Percentiles rank a stretch among this genome's conserved stretches.
Conservation (phyloP, 805 yeast species). For the Wickerhamiella sorbophila region DNA sequence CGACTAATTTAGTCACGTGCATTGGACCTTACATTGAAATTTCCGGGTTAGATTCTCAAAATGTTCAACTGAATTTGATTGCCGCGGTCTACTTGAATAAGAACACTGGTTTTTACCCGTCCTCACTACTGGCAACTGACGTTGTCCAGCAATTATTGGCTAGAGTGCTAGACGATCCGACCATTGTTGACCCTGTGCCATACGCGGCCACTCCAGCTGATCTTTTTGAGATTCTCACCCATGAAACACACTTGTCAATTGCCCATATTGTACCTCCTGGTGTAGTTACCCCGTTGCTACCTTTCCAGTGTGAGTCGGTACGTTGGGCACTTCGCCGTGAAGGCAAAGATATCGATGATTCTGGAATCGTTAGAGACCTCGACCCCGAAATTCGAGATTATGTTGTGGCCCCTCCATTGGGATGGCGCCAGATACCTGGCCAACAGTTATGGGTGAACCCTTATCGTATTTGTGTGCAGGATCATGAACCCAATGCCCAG, state of each 20-base stretch:
- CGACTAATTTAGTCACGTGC: not conserved
- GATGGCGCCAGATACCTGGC: slow-evolving; percentile 16
- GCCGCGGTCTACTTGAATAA: not conserved
- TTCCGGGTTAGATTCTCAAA: not conserved
- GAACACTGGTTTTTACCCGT: not conserved
- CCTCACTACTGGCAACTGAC: not conserved
- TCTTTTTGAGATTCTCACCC: slow-evolving; percentile 9
- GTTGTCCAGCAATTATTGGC: slow-evolving; percentile 6
- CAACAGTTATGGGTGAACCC: slow-evolving; percentile 20
- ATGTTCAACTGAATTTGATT: not conserved
- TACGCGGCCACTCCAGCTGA: slow-evolving; percentile 9
- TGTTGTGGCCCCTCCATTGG: slow-evolving; percentile 18
- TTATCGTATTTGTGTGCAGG: slow-evolving; percentile 7
- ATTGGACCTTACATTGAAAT: not conserved
- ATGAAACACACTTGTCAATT: not conserved
- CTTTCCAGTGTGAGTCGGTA: slow-evolving; percentile 26
- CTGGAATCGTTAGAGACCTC: slow-evolving; percentile 13
- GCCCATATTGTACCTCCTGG: slow-evolving; percentile 11
- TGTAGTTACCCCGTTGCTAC: slow-evolving; percentile 15
- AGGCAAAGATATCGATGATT: slow-evolving; percentile 19
- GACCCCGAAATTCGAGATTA: slow-evolving; percentile 11
- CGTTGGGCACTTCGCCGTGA: slow-evolving; percentile 26
- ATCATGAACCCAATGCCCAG: slow-evolving; percentile 6
- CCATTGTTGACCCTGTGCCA: slow-evolving; percentile 7
- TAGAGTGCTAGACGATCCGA: slow-evolving; percentile 7